Conservation (phyloP, 2,329 filamentous ascomycete species). For the Colletotrichum coccodes region DNA sequence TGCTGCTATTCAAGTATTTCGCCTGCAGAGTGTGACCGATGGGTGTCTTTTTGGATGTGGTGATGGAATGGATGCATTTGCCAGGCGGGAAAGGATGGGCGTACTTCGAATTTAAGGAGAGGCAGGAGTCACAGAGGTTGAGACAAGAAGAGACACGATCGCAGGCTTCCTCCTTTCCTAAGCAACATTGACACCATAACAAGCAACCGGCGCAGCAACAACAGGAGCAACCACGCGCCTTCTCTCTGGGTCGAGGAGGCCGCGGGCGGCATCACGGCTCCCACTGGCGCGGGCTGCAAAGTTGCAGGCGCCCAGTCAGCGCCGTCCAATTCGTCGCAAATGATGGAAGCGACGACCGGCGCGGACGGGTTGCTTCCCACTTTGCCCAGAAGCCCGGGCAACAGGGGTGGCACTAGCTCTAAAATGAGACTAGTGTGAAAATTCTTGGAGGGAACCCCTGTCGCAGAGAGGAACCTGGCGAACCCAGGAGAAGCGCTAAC, state of each 20-base stretch:
- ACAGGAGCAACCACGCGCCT: slow-evolving; percentile 18
- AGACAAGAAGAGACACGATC: slow-evolving; percentile 3
- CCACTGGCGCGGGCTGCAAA: slow-evolving; percentile 6
- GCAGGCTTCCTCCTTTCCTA: neutral
- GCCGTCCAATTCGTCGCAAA: slow-evolving; percentile 22
- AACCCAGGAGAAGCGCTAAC: slow-evolving; percentile 20
- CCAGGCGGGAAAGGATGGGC: neutral
- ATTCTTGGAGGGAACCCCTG: slow-evolving; percentile 18
- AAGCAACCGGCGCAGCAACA: slow-evolving; percentile 19
- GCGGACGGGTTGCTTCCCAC: slow-evolving; percentile 1
- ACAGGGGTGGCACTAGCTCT: slow-evolving; percentile 11
- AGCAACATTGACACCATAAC: slow-evolving; percentile 18
- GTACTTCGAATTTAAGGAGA: slow-evolving; percentile 1
- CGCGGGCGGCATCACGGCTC: slow-evolving; percentile 13
- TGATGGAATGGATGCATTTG: slow-evolving; percentile 11
- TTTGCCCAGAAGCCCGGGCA: slow-evolving; percentile 17
- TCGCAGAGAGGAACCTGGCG: slow-evolving; percentile 23
- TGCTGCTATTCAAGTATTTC: neutral
- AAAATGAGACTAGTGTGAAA: slow-evolving; percentile 1
- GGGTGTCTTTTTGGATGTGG: slow-evolving; percentile 7
- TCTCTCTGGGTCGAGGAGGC: slow-evolving; percentile 1
- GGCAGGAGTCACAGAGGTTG: neutral
- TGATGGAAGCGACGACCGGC: slow-evolving; percentile 8
- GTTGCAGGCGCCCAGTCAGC: slow-evolving; percentile 7
- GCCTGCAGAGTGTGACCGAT: neutral